Percentiles rank a stretch among this genome's conserved stretches.
Conservation (phyloP, 805 yeast genomes). For the Blastobotrys americana region DNA sequence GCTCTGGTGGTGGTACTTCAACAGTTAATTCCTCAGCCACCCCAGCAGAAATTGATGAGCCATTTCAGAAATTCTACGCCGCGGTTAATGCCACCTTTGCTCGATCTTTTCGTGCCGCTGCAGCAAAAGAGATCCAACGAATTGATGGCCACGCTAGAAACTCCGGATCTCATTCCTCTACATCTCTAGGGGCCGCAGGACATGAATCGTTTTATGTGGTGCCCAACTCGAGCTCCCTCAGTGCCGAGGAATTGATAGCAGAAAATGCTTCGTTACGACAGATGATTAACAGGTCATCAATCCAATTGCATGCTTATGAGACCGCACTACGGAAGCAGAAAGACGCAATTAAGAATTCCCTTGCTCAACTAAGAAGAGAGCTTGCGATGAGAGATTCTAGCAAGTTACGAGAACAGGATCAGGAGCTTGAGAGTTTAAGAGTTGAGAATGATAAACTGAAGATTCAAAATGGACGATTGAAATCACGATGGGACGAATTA, state of each 20-base stretch:
- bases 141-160: not conserved
- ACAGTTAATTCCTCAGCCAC: not conserved
- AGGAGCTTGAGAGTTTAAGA: conserved; percentile 31
- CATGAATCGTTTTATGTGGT: conserved; percentile 32
- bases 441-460: conserved; percentile 42
- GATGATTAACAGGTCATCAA: conserved; percentile 21
- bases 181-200: conserved; percentile 5
- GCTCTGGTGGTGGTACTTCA: not conserved
- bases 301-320: conserved; percentile 25
- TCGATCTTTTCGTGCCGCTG: conserved; percentile 14
- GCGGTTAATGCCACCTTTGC: conserved; percentile 14
- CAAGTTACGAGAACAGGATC: conserved; percentile 31
- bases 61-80: conserved; percentile 21
- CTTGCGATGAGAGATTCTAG: conserved; percentile 34
- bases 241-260: conserved; percentile 29
- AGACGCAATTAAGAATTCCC: conserved; percentile 25
- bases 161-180: not conserved
- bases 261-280: conserved; percentile 31
- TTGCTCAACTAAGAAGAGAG: conserved; percentile 33
- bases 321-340: conserved; percentile 26
- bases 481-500: conserved; percentile 58
- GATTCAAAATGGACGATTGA: conserved; percentile 44
- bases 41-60: conserved; percentile 18
- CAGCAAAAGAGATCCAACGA: conserved; percentile 14
- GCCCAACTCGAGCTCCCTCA: conserved; percentile 24